Conservation (phyloP, 257 asterid genomes). For the Primulina eburnea region DNA sequence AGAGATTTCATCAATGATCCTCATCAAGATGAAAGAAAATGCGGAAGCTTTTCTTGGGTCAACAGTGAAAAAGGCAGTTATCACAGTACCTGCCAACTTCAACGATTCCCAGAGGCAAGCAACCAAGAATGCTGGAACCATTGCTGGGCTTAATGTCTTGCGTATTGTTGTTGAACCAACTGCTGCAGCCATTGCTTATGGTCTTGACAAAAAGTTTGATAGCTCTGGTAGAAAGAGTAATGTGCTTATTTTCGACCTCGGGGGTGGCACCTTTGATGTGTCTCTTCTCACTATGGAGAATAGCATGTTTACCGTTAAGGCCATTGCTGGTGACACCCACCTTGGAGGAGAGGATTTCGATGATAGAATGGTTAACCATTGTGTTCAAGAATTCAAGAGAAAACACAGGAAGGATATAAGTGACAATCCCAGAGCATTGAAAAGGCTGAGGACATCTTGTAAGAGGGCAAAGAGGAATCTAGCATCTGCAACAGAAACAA, state of each 20-base stretch:
- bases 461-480: slow-evolving; percentile 8
- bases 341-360: not conserved
- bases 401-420: not conserved
- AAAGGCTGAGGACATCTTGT: not conserved
- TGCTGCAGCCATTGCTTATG: not conserved
- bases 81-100: not conserved
- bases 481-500: not conserved
- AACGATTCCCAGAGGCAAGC: not conserved
- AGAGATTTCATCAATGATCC: not conserved
- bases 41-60: not conserved
- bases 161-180: not conserved
- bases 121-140: not conserved
- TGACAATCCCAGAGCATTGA: not conserved
- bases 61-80: not conserved
- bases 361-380: not conserved
- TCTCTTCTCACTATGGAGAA: slow-evolving; percentile 1
- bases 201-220: not conserved
- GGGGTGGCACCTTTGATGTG: not conserved
- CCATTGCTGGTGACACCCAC: not conserved
- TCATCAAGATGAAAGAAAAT: not conserved
- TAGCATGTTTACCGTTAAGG: not conserved
- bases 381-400: not conserved
- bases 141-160: not conserved
- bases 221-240: not conserved
- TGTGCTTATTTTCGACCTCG: not conserved